Percentiles rank a stretch among this genome's conserved stretches.
Conservation (phyloP, 768 basidiomycete genomes). For the Auriscalpium vulgare region DNA sequence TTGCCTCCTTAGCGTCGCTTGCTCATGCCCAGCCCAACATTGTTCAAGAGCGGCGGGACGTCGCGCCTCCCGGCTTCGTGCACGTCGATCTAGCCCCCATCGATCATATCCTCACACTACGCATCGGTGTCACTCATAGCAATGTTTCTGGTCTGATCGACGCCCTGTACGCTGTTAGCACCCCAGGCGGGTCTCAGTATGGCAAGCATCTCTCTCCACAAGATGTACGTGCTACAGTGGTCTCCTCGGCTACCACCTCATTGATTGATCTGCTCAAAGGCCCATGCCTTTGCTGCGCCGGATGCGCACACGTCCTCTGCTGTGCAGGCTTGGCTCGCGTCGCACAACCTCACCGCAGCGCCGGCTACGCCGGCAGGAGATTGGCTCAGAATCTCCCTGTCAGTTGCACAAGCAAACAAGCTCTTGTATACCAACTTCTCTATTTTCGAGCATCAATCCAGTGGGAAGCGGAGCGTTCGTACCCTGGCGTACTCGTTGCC, state of each 20-base stretch:
- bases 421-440: neutral
- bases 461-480: conserved; percentile 8
- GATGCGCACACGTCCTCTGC: neutral
- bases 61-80: neutral
- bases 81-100: neutral
- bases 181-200: neutral
- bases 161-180: neutral
- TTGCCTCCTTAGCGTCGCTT: too few species aligned
- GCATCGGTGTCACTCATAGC: neutral
- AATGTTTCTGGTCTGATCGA: neutral
- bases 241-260: neutral
- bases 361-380: conserved; percentile 11
- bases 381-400: conserved; percentile 1
- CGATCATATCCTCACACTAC: neutral
- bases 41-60: conserved; percentile 1
- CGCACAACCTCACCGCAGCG: conserved; percentile 6
- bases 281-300: conserved; percentile 1
- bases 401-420: neutral
- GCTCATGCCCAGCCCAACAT: too few species aligned
- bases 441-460: conserved; percentile 1
- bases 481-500: conserved; percentile 3
- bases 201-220: neutral
- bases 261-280: neutral
- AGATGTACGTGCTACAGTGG: neutral
- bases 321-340: conserved; percentile 2